Base-by-base conservation (phyloP, 495 filamentous ascomycete genomes). In the Clavariopsis aquatica region DNA sequence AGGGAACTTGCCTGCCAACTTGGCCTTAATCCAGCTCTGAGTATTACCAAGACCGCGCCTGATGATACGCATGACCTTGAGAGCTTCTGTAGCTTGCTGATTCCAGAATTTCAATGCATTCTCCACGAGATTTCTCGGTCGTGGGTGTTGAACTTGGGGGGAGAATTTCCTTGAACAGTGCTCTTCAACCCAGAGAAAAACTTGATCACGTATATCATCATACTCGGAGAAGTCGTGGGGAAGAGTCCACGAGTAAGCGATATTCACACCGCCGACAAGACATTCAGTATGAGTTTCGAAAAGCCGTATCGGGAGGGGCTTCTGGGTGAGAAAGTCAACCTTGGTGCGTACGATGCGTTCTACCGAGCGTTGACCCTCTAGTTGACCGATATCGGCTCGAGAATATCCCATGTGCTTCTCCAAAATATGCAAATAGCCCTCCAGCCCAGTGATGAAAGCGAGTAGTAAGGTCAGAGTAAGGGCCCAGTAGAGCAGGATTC, bases 131-230 rank as follows among this genome's bases (percentile, higher is more conserved):
- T 9, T 3, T n/a, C 13, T 8, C 13, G 3, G 13, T 17, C 13
- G 38, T 43, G 38, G 5, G 3, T 7, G 38, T 17, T 9, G 4
- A 43, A 20, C 23, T 45, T 57, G 52, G 7, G 61, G 52, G 6
- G 23, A 46, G 31, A 59, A 65, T 20, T 53, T 55, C 46, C 20
- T 60, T 19, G 12, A 7, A 47, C 62, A 65, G 24, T 27, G n/a
- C 13, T 23, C 55, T 19, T 65, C 49, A 41, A 51, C 46, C 54
- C 56, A 65, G 5, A 24, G 13, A 5, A 55, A 49, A 1, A 28
- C 43, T 8, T 31, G 47, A 27, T 43, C 22, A 9, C 27, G 55
- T 19, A 53, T 19, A 17, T 59, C 26, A 15, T 23, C 19, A 41
- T 59, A 46, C 29, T 52, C 29, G 19, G 36, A 34, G 23, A 38